Evolutionary conservation across 306 rosid species (phyloP).

Genomic region (Mimosa bimucronata): DNA sequence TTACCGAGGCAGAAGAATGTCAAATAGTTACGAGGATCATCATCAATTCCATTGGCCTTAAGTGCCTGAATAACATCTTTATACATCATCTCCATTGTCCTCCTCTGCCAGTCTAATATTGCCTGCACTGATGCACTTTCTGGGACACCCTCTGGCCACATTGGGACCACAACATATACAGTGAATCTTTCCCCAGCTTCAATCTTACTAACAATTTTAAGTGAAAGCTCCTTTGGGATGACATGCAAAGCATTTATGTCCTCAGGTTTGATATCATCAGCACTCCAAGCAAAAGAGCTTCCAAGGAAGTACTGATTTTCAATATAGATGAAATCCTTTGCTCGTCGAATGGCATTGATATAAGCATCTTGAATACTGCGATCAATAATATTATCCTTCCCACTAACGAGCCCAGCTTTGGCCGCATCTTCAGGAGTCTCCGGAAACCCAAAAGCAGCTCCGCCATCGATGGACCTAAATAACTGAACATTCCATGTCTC

Average conservation of each 20-base stretch:
- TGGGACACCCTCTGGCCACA: slow-evolving; percentile 84
- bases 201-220: slow-evolving; percentile 71
- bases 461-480: slow-evolving; percentile 79
- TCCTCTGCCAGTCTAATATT: slow-evolving; percentile 79
- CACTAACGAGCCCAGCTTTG: slow-evolving; percentile 72
- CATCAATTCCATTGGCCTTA: slow-evolving; percentile 58
- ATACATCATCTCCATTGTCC: slow-evolving; percentile 82
- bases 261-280: slow-evolving; percentile 64
- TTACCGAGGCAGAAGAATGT: slow-evolving; percentile 85
- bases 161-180: slow-evolving; percentile 69
- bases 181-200: slow-evolving; percentile 74
- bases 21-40: slow-evolving; percentile 74
- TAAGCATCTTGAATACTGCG: slow-evolving; percentile 81
- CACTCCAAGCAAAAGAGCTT: slow-evolving; percentile 62
- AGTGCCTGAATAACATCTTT: slow-evolving; percentile 63
- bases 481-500: slow-evolving; percentile 81
- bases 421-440: slow-evolving; percentile 81
- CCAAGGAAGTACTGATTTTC: slow-evolving; percentile 85
- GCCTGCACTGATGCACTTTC: slow-evolving; percentile 83
- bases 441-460: slow-evolving; percentile 83
- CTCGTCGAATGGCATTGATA: slow-evolving; percentile 72
- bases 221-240: slow-evolving; percentile 76
- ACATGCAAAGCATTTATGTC: slow-evolving; percentile 67
- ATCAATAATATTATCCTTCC: slow-evolving; percentile 74
- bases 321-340: slow-evolving; percentile 70